These are phyloP conservation scores for Verticillium nonalfalfae DNA, from an alignment of 2,329 filamentous ascomycete species.

Conservation along the genomic window DNA sequence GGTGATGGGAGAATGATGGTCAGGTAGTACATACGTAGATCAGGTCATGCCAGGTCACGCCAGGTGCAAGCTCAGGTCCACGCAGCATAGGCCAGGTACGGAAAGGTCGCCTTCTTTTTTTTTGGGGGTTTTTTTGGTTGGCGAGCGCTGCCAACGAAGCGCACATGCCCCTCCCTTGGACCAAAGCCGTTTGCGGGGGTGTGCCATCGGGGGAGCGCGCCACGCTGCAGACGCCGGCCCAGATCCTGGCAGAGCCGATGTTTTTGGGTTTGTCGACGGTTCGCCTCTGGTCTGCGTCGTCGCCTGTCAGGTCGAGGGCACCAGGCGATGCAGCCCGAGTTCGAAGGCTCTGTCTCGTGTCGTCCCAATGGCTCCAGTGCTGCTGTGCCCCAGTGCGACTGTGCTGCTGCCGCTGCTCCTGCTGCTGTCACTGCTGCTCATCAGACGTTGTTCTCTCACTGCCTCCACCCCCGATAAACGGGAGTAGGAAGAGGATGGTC, in stretches of 20 bases:
- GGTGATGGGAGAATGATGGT: neutral
- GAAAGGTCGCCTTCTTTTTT: neutral
- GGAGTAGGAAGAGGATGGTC: neutral
- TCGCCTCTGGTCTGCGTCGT: neutral
- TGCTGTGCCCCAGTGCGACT: no score
- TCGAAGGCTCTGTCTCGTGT: no score
- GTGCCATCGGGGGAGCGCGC: neutral
- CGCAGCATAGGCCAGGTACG: neutral
- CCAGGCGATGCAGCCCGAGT: no score
- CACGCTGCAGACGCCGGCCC: neutral
- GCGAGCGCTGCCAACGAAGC: neutral
- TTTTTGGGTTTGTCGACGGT: neutral
- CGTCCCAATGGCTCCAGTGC: no score
- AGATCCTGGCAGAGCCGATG: neutral
- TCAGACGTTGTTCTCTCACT: neutral
- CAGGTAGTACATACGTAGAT: neutral
- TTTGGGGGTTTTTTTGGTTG: neutral
- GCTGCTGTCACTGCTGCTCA: neutral
- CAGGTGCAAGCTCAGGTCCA: neutral
- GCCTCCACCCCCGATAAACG: neutral
- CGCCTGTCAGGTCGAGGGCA: no score
- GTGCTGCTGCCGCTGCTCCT: no score
- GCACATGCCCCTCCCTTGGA: neutral
- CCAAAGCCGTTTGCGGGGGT: neutral
- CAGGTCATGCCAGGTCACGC: neutral